Base-by-base conservation (phyloP, 129 eudicot genomes). In the Lonicera japonica region DNA sequence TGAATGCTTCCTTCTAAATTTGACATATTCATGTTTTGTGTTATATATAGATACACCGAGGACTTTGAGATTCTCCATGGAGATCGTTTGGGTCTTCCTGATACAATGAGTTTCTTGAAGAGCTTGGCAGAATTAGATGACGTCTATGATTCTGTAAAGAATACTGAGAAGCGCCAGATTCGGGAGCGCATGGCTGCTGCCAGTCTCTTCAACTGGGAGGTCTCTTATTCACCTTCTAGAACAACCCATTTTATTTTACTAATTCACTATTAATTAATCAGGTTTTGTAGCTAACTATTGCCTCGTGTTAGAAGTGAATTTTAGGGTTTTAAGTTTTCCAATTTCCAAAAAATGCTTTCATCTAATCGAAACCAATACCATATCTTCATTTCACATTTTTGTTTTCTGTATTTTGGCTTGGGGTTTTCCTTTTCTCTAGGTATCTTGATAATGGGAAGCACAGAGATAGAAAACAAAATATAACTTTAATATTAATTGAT, bases 11-110 rank as follows among this genome's bases (percentile, higher is more conserved):
- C 6, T 6, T 29, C 2, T 29, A 29, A 29, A 14, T 19, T 69
- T 36, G 36, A 21, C 21, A 21, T 70, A 14, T 40, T 63, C 8
- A 25, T n/a, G 18, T 15, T 14, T 21, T 51, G 72, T 29, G 38
- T 16, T 65, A 58, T 54, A 87, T 65, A 58, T 54, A 87, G 95
- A 64, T 69, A 63, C 64, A 71, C 67, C 11, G 81, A 77, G 60
- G 91, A 92, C 68, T 92, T 92, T 70, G 96, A 88, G 65, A 92
- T 92, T 76, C 91, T 92, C 70, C 95, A 92, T 67, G 99, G 99
- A 64, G 99, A 92, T 74, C 80, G 70, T 59, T 70, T 80, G 80
- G 99, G 94, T 40, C 95, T 92, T 61, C 70, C 91, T 7, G 99
- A 92, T 75, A 92, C 99, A 11, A 57, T 69, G 74, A 88, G 66